These are phyloP conservation scores for Phytophthora uliginosa DNA, from an alignment of 352 stramenopile species.

Conservation along the genomic window DNA sequence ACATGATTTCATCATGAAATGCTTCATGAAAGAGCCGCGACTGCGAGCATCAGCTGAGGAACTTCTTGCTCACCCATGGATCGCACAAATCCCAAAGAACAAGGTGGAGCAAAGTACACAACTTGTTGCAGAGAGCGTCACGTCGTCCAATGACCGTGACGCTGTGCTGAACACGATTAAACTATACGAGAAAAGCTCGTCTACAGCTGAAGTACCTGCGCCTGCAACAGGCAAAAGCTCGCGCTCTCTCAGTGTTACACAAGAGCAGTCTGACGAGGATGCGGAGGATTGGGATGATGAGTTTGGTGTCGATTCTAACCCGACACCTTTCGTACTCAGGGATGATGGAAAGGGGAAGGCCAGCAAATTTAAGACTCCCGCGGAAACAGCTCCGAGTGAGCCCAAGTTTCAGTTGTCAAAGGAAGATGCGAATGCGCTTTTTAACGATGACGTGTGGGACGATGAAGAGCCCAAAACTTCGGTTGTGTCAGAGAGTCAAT, in stretches of 20 bases:
- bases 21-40: conserved; percentile 93
- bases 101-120: conserved; percentile 92
- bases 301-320: conserved; percentile 65
- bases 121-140: conserved; percentile 80
- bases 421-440: conserved; percentile 78
- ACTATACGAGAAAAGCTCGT: conserved; percentile 77
- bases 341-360: conserved; percentile 6
- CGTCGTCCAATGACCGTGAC: conserved; percentile 79
- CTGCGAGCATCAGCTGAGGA: conserved; percentile 86
- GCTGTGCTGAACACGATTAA: conserved; percentile 90
- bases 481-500: conserved; percentile 7
- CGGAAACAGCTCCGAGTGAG: conserved; percentile 20
- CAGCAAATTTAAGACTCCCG: conserved; percentile 11
- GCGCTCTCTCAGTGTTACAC: conserved; percentile 28
- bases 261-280: conserved; percentile 59
- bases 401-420: conserved; percentile 76
- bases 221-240: conserved; percentile 26
- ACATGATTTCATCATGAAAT: conserved; percentile 95
- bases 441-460: conserved; percentile 81
- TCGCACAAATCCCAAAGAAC: conserved; percentile 88
- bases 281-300: conserved; percentile 90
- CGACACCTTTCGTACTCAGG: conserved; percentile 41
- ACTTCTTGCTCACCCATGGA: conserved; percentile 92
- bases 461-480: conserved; percentile 46
- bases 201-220: conserved; percentile 34